A percentile compares a stretch with the other conserved stretches of the same genome.
Conservation (phyloP, 768 basidiomycete genomes). For the Punctularia strigosozonata region DNA sequence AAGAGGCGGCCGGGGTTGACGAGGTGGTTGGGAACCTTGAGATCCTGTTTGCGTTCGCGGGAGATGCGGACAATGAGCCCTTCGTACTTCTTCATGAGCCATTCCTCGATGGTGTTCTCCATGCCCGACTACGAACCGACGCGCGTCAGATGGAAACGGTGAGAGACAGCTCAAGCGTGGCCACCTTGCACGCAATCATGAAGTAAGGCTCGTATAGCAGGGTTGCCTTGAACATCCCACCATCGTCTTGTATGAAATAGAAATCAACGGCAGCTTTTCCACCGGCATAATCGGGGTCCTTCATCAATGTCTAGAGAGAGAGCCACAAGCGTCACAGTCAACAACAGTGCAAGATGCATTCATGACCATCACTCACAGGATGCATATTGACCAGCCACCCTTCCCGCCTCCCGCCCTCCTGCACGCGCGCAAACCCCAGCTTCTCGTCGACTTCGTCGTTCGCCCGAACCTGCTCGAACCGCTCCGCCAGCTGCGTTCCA, state of each 20-base stretch:
- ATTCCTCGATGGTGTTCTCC: constrained; percentile 89
- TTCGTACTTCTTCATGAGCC: constrained; percentile 89
- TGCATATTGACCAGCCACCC: constrained; percentile 99
- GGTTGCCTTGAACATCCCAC: constrained; percentile 92
- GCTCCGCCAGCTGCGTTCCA: constrained; percentile 75
- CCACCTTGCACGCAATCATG: constrained; percentile 81
- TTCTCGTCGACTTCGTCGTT: constrained; percentile 89
- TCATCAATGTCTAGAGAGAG: constrained; percentile 69
- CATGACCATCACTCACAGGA: constrained; percentile 58
- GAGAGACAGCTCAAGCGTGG: constrained; percentile 10
- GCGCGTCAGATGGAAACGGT: neutral
- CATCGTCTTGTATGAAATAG: constrained; percentile 97
- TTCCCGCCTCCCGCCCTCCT: constrained; percentile 66
- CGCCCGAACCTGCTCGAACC: constrained; percentile 68
- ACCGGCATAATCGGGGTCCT: constrained; percentile 73
- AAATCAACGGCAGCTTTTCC: constrained; percentile 90
- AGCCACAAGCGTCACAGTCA: neutral
- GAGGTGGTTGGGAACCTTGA: constrained; percentile 91
- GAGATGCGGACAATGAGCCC: constrained; percentile 70
- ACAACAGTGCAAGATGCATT: neutral
- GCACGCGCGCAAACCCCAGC: constrained; percentile 73
- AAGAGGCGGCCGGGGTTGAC: constrained; percentile 88
- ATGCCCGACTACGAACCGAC: constrained; percentile 49
- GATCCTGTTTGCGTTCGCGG: constrained; percentile 83
- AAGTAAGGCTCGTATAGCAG: constrained; percentile 93